Base-by-base conservation (phyloP, 305 asterid genomes). In the Ajuga reptans region DNA sequence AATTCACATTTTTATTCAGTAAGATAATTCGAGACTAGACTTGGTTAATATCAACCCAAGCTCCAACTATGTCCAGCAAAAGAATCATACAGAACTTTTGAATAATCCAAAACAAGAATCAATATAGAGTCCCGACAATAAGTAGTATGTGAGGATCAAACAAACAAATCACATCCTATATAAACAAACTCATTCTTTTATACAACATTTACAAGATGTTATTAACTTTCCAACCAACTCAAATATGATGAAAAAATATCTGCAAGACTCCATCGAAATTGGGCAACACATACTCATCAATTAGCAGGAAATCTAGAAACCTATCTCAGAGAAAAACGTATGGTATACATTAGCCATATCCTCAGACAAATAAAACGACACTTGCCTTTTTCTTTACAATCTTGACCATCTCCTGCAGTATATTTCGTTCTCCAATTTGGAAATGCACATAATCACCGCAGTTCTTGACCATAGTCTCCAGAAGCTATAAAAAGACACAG, bases 391-490 rank as follows among this genome's bases (percentile, higher is more conserved):
- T 89, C 89, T 75, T 87, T 41, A 88, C 95, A 75, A 85, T 87
- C 84, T 87, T 94, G 80, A 85, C 94, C 98, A 94, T 86, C 78
- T 91, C 98, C 54, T 69, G 98, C 52, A 88, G 80, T 69, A 94
- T 84, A 77, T 75, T 85, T 65, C 92, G 83, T 63, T 91, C 99
- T 16, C 87, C 96, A 71, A 94, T 86, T 82, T 86, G 99, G 60
- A 89, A 87, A 84, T 94, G 99, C 77, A 87, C 84, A 61, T 71
- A 81, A 81, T 91, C 98, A 29, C 96, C 98, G 77, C 99, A 91
- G 84, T 94, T 94, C 90, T 94, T 91, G 82, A 94, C 94, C 92
- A 91, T 87, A 66, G 89, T 89, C 88, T 94, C 98, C 79, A 91
- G 84, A 78, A 94, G 96, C 99, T 91, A 72, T 36, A 66, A 51